These are phyloP conservation scores for Amaranthus hypochondriacus DNA, from an alignment of 148 eudicot species.

Conservation along the genomic window DNA sequence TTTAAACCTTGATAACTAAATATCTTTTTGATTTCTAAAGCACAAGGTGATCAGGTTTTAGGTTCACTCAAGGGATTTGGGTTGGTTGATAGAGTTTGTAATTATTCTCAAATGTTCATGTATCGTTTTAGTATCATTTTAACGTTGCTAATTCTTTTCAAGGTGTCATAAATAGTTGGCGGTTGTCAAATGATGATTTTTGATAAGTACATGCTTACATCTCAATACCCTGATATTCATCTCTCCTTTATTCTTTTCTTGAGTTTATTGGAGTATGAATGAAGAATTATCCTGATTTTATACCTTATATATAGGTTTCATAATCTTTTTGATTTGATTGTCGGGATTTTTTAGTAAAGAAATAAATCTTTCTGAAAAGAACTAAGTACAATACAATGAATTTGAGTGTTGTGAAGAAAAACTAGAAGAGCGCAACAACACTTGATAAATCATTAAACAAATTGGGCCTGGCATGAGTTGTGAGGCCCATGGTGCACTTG, in stretches of 20 bases:
- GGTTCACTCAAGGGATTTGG: not conserved
- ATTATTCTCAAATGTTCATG: not conserved
- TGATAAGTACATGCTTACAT: not conserved
- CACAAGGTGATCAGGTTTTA: not conserved
- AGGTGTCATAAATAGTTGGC: not conserved
- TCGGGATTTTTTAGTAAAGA: not conserved
- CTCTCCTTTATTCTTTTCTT: not conserved
- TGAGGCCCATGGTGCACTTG: not conserved
- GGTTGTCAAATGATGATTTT: not conserved
- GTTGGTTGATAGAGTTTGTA: not conserved
- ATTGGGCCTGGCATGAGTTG: not conserved
- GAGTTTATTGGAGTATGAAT: not conserved
- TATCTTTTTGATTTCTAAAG: not conserved
- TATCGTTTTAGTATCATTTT: not conserved
- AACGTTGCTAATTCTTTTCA: not conserved
- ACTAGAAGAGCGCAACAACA: not conserved
- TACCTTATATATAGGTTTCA: not conserved
- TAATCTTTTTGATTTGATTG: not conserved
- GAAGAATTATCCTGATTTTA: not conserved
- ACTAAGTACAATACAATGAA: not conserved
- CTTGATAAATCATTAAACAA: not conserved
- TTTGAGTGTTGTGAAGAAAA: not conserved
- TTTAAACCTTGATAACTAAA: not conserved
- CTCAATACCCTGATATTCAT: not conserved
- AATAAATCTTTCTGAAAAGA: not conserved